Evolutionary conservation across 352 stramenopile species (phyloP), one percentile per base, ranked within the genome.

Genomic region (Phytophthora brassicae): DNA sequence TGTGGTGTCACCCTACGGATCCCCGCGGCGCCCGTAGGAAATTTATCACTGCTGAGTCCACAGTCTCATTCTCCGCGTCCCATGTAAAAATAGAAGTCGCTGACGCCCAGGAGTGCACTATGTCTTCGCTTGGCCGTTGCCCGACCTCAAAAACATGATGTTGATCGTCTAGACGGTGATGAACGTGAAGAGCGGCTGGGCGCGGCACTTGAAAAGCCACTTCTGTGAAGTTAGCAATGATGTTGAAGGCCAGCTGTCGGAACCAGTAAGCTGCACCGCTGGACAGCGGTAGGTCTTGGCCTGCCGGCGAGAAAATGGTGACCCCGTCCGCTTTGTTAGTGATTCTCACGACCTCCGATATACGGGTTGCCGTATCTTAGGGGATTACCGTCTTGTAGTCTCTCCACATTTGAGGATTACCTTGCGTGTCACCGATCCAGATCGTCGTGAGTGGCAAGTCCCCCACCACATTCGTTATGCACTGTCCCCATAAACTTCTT

Each of bases 181-280:
- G 8, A 12, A 44, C 45, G 0, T 26, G 24, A 3, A 43, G 7
- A 8, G 6, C 6, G 8, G 26, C 26, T n/a, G n/a, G n/a, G 26
- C 8, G 4, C 26, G 26, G 26, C 26, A 4, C 26, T 31, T 31
- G 26, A 8, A 31, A 31, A 8, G 26, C 26, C 26, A 31, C 26
- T 31, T 31, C 26, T 8, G 52, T 39, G 12, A 38, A 60, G 12
- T 44, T 52, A 1, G 26, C 52, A 2, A 60, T 19, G 22, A 60
- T 14, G 3, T 19, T 46, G 1, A 60, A 12, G 42, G 8, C 41
- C 44, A 12, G 43, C 12, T 60, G 39, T 4, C 52, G 17, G 42
- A 52, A 60, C 8, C 31, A 38, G 31, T 3, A 6, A 11, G 38
- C 19, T 2, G 41, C 41, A 5, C 1, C 16, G 5, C 23, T 16